Evolutionary conservation across 176 grass and related monocot genomes (phyloP), one percentile per base, ranked within the genome.

Genomic region (Aegilops bicornis): DNA sequence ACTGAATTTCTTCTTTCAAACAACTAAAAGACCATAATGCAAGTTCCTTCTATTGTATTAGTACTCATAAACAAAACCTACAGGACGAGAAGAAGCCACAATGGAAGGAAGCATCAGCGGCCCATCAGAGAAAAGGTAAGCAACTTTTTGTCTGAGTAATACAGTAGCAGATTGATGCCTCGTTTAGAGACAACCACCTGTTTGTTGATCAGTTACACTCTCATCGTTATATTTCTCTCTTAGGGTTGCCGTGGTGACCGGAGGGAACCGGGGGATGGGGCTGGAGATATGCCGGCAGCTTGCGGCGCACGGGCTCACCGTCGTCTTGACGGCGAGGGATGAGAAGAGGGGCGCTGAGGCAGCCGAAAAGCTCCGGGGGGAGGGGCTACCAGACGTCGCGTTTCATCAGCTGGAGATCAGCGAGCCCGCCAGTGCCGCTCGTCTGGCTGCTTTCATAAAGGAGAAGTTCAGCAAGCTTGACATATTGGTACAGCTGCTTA

Each of bases 401-500:
- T 93, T 91, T 39, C 92, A 91, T 54, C 89, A 85, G 58, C 45
- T 94, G n/a, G 87, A 91, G 33, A 33, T 94, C 20, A 24, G 71
- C 17, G 75, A 94, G 5, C 22, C 80, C 7, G 20, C 37, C 13
- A 82, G 84, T 35, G 78, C 86, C 9, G 64, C 79, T 79, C 68
- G 20, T 10, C 22, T 94, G 52, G 82, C 77, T 47, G 64, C 78
- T 24, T 91, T 85, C 77, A 64, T 91, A 24, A 69, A 50, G 62
- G 31, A 9, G 8, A 72, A 76, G 20, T 94, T 94, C 23, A 77
- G 87, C 24, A 89, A 81, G 87, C 79, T 94, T 3, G 92, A 91
- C 79, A 77, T 88, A 3, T 1, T 88, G 80, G 80, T 88, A 87
- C 7, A 42, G 3, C 2, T 2, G 8, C 2, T 61, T 45, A 45